Evolutionary conservation across 164 flowering plant species (phyloP).

Genomic region (Nymphaea thermarum): DNA sequence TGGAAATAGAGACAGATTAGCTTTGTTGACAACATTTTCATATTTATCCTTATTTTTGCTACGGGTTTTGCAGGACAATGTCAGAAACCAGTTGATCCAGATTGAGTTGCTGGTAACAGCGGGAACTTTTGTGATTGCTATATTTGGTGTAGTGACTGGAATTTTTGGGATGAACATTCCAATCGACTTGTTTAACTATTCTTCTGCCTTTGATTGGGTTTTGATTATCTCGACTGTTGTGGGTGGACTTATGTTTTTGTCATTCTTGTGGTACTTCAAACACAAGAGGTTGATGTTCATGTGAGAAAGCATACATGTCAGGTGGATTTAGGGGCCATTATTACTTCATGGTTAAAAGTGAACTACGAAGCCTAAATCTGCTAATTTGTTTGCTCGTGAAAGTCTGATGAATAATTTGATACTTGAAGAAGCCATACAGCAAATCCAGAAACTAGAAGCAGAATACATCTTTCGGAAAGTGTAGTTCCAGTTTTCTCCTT

Average conservation of each 20-base stretch:
- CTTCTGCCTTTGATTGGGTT: slow-evolving; percentile 61
- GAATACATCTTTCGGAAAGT: too few species aligned
- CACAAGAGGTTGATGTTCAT: slow-evolving; percentile 60
- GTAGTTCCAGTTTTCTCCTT: too few species aligned
- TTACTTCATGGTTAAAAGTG: too few species aligned
- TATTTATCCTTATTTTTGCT: neutral
- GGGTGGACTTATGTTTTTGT: slow-evolving; percentile 39
- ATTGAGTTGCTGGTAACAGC: slow-evolving; percentile 86
- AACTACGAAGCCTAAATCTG: too few species aligned
- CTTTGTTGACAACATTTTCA: neutral
- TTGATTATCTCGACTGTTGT: slow-evolving; percentile 35
- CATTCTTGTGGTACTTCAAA: slow-evolving; percentile 56
- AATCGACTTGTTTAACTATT: slow-evolving; percentile 34
- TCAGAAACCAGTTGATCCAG: slow-evolving; percentile 88
- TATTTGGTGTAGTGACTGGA: slow-evolving; percentile 83
- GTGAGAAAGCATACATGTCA: slow-evolving; percentile 9
- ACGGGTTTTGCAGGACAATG: slow-evolving; percentile 59
- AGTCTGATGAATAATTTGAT: too few species aligned
- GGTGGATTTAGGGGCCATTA: neutral
- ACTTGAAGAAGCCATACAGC: too few species aligned
- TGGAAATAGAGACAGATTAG: neutral
- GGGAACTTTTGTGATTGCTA: slow-evolving; percentile 74
- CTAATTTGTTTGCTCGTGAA: too few species aligned
- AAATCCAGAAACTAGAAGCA: too few species aligned
- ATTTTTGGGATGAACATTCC: slow-evolving; percentile 90